Evolutionary conservation across 2,329 filamentous ascomycete species (phyloP), one percentile per base, ranked within the genome.

Genomic region (Aspergillus sojae): DNA sequence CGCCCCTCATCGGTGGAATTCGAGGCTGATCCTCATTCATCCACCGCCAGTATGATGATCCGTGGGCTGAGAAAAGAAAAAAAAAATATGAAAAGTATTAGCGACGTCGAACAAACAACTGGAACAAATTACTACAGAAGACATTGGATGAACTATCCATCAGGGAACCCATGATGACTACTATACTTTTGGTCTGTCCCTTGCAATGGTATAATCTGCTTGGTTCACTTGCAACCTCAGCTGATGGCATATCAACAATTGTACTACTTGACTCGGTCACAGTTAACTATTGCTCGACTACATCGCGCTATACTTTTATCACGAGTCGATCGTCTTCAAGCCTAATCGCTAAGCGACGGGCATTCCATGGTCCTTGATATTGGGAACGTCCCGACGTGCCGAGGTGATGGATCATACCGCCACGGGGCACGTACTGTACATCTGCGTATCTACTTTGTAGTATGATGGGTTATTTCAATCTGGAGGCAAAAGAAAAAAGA

Each of bases 11-110:
- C 62, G 61, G 64, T n/a, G 62, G 64, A 57, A 65, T 63, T 65
- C 65, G 59, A 28, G 45, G 68, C 62, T 70, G 67, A 68, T 70
- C 67, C 63, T 68, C 65, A 67, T 68, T 52, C 65, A 67, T 63
- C 63, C 58, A 65, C 62, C 54, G 62, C 65, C 55, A 62, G 32
- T 55, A 58, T 64, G 62, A 64, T 60, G 58, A 66, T 58, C 54
- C 28, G 61, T 45, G 48, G 26, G 45, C 30, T 56, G 60, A 46
- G 32, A 30, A 21, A 14, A 32, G 5, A 12, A 52, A n/a, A 52
- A 32, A 7, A 19, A 32, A 52, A 32, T 41, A 0, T 5, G 26
- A 28, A n/a, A 41, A 7, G 16, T 36, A 36, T 36, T 36, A 36
- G 14, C 12, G 14, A 14, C 2, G 34, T 16, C 5, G 34, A 36